Base-by-base conservation (phyloP, 1,284 basidiomycete genomes). In the Cutaneotrichosporon dermatis region DNA sequence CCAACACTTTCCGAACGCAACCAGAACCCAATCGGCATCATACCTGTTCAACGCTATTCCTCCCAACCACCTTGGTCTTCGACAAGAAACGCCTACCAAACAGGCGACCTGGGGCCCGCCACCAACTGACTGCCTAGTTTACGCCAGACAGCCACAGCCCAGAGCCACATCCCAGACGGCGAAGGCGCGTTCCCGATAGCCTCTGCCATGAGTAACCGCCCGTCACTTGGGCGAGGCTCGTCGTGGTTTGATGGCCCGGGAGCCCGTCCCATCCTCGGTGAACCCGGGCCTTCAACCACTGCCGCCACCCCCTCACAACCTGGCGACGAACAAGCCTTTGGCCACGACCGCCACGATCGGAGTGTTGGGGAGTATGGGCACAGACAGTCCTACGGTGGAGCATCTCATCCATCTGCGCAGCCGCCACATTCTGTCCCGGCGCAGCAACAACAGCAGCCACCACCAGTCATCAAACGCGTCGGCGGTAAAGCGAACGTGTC, bases 401-500 rank as follows among this genome's bases (percentile, higher is more conserved):
- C 13, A 10, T 6, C 33, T 8, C 40, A 11, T 15, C 37, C 34
- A 25, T 13, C 49, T 13, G 44, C 41, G n/a, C 61, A 51, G 4
- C 37, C 25, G 12, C 40, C 37, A 49, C 46, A 49, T 8, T 37
- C 56, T 6, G 55, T 46, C 9, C 3, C 50, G 13, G 12, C n/a
- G 12, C 50, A 58, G 11, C 37, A 42, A 8, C 25, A 25, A 25
- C 25, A 25, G 25, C 25, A 25, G 25, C 25, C 25, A 25, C 44
- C 57, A 2, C 53, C 58, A 1, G 56, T 59, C 13, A 54, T 63
- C 46, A 63, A 66, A 46, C 63, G 69, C 8, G 63, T 68, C 4
- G 68, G 66, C 2, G 68, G 67, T 33, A 72, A 71, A 50, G 58
- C 67, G 13, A 73, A 73, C 42, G 70, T 71, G 6, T 66, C 71